Conservation (phyloP, 116 monocot genomes). For the Iris pallida region DNA sequence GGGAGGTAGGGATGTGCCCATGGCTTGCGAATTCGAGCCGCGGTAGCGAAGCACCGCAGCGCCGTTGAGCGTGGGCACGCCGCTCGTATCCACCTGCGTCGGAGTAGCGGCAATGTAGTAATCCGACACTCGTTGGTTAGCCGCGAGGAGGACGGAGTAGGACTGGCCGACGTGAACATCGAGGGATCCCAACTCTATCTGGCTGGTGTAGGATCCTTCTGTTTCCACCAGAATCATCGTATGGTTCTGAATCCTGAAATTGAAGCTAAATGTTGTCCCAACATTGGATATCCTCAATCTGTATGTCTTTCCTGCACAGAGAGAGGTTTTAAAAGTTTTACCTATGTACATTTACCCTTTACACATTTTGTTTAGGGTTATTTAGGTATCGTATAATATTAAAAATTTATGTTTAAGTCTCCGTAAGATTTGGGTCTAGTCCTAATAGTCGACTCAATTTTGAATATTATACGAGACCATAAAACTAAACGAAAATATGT, state of each 20-base stretch:
- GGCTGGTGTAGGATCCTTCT: constrained; percentile 48
- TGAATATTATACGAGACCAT: no score
- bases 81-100: constrained; percentile 10
- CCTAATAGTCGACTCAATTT: no score
- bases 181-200: constrained; percentile 32
- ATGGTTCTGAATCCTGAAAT: constrained; percentile 44
- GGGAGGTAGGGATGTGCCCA: constrained; percentile 16
- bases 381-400: neutral
- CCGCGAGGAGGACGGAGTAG: constrained; percentile 35
- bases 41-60: constrained; percentile 25
- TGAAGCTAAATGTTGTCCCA: constrained; percentile 27
- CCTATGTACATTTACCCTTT: neutral
- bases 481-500: neutral
- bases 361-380: neutral
- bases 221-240: constrained; percentile 41
- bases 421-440: no score
- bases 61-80: constrained; percentile 4
- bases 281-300: constrained; percentile 43
- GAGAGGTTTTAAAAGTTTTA: neutral
- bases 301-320: constrained; percentile 37
- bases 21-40: neutral
- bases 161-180: constrained; percentile 55
- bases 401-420: no score
- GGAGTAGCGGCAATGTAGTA: constrained; percentile 41
- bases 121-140: constrained; percentile 16